Percentiles rank a stretch among this genome's conserved stretches.
Conservation (phyloP, 495 filamentous ascomycete species). For the Penicillium canariense region DNA sequence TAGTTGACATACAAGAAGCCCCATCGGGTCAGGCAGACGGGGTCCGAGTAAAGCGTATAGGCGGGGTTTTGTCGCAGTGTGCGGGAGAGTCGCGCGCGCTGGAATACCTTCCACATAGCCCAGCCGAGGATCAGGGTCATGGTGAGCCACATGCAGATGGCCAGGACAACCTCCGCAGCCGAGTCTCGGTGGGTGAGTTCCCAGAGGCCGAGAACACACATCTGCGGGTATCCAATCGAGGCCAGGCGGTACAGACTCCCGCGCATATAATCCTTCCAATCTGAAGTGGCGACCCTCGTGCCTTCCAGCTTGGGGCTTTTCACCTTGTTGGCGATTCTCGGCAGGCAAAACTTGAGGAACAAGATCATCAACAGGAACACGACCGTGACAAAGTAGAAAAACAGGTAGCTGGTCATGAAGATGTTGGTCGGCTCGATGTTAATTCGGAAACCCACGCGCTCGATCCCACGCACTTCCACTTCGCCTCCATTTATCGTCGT, state of each 20-base stretch:
- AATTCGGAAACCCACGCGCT: constrained; percentile 81
- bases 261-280: constrained; percentile 82
- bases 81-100: constrained; percentile 80
- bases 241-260: constrained; percentile 88
- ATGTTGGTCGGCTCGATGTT: constrained; percentile 86
- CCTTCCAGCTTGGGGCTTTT: constrained; percentile 72
- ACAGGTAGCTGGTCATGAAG: constrained; percentile 85
- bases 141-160: constrained; percentile 85
- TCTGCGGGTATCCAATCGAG: constrained; percentile 90
- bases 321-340: constrained; percentile 67
- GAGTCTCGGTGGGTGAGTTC: constrained; percentile 85
- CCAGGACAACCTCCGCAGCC: constrained; percentile 80
- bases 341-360: constrained; percentile 73
- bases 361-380: constrained; percentile 66
- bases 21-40: constrained; percentile 91
- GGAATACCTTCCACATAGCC: constrained; percentile 84
- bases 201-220: constrained; percentile 89
- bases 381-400: constrained; percentile 85
- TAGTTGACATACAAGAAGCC: constrained; percentile 97
- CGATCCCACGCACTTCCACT: constrained; percentile 77
- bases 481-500: constrained; percentile 49
- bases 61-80: constrained; percentile 90
- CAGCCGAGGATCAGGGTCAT: constrained; percentile 73
- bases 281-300: constrained; percentile 70
- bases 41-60: constrained; percentile 95